Base-by-base conservation (phyloP, 768 basidiomycete species). In the Cantharellus anzutake region DNA sequence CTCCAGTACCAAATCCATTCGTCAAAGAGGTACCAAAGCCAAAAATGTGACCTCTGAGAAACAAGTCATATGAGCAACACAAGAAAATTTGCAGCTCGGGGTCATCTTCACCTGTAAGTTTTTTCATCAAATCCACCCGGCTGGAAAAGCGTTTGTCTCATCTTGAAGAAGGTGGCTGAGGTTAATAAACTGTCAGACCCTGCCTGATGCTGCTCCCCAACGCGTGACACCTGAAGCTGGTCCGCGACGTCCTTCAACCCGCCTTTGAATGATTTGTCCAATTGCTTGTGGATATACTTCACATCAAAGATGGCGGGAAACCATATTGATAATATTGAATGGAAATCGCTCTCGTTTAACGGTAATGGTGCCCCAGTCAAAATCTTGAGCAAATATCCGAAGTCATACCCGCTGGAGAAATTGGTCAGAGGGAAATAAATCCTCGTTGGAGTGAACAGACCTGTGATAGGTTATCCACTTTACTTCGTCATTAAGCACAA, bases 391-490 rank as follows among this genome's bases (percentile, higher is more conserved):
- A 99, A 86, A 70, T 98, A 99, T 41, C 96, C 96, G 72, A 99
- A 98, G 71, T 99, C 96, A 71, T 98, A 98, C 56, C 94, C 96
- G 70, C 94, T 98, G 63, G 34, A 53, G 44, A 51, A 39, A 29
- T 39, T 60, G 20, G 20, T 58, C 59, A 34, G n/a, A 35, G 3
- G 44, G 50, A 5, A 52, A 40, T n/a, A 11, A 34, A 57, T 41
- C 16, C 20, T 7, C 16, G 34, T 20, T 51, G 41, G 29, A 3
- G 14, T 3, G 16, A 37, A 74, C 84, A 68, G 67, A 92, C 94
- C 89, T 92, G 69, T 97, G 96, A 69, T 97, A 99, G 5, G 91
- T 93, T 69, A 98, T 85, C 94, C 94, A 99, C 71, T 79, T 91
- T 40, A 87, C 86, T 52, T 96, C 89, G 41, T 83, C 80, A 41